These are phyloP conservation scores for Debaryomyces prosopidis DNA, from an alignment of 805 yeast species.

Conservation along the genomic window DNA sequence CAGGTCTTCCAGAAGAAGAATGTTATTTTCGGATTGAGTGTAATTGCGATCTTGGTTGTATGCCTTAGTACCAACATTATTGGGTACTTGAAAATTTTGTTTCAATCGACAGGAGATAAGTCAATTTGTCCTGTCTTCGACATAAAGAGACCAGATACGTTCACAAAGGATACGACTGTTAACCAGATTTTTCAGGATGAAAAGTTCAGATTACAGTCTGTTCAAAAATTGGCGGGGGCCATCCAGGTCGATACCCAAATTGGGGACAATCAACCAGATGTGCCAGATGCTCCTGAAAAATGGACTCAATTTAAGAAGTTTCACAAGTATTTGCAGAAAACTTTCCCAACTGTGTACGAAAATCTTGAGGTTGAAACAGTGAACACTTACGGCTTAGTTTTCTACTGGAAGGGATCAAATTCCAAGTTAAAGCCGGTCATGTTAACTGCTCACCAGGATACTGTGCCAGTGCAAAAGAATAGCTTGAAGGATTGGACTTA, in stretches of 20 bases:
- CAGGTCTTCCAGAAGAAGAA: slow-evolving; percentile 7
- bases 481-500: slow-evolving; percentile 61
- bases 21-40: slow-evolving; percentile 10
- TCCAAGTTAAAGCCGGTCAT: slow-evolving; percentile 65
- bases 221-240: slow-evolving; percentile 53
- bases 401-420: slow-evolving; percentile 59
- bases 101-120: slow-evolving; percentile 1
- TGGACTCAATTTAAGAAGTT: slow-evolving; percentile 44
- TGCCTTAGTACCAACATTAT: slow-evolving; percentile 17
- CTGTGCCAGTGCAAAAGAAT: slow-evolving; percentile 69
- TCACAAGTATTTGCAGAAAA: slow-evolving; percentile 50
- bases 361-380: slow-evolving; percentile 53
- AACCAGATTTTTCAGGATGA: slow-evolving; percentile 24
- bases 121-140: slow-evolving; percentile 13
- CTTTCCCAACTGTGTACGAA: slow-evolving; percentile 55
- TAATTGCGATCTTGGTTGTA: slow-evolving; percentile 13
- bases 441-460: slow-evolving; percentile 78
- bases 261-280: slow-evolving; percentile 51
- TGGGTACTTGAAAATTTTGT: slow-evolving; percentile 16
- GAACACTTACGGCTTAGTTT: slow-evolving; percentile 63
- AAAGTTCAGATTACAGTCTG: slow-evolving; percentile 32
- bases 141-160: slow-evolving; percentile 2
- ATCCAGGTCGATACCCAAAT: slow-evolving; percentile 66
- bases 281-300: slow-evolving; percentile 51
- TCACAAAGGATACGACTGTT: slow-evolving; percentile 28